Evolutionary conservation across 2,329 filamentous ascomycete species (phyloP).

Genomic region (Paecilomyces dactylethromorphus): DNA sequence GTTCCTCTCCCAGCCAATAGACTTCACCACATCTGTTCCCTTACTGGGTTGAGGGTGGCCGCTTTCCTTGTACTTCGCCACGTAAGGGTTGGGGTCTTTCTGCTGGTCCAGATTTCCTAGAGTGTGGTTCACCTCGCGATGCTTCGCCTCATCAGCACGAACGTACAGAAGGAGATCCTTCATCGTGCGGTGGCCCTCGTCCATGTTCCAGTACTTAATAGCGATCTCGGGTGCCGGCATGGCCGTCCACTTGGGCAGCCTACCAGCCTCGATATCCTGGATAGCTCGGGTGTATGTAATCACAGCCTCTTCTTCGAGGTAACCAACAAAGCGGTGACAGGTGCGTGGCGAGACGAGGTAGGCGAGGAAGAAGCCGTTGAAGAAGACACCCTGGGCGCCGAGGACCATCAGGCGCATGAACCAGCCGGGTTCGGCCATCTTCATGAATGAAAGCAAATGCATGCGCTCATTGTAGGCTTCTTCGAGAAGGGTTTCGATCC

Average conservation of each 20-base stretch:
- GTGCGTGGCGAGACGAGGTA: slow-evolving; percentile 83
- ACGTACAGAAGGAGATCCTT: slow-evolving; percentile 82
- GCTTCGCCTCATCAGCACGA: slow-evolving; percentile 80
- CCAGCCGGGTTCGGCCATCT: slow-evolving; percentile 75
- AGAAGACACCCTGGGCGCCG: slow-evolving; percentile 90
- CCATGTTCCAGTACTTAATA: slow-evolving; percentile 89
- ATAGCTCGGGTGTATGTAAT: slow-evolving; percentile 90
- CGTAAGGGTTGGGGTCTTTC: slow-evolving; percentile 87
- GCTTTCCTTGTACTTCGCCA: slow-evolving; percentile 69
- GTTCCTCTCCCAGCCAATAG: slow-evolving; percentile 72
- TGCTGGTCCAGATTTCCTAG: slow-evolving; percentile 79
- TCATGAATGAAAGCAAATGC: slow-evolving; percentile 88
- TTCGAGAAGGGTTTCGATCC: slow-evolving; percentile 88
- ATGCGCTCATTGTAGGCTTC: slow-evolving; percentile 92
- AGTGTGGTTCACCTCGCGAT: slow-evolving; percentile 94
- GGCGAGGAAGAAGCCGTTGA: slow-evolving; percentile 84
- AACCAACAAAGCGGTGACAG: slow-evolving; percentile 92
- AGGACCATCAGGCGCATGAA: slow-evolving; percentile 93
- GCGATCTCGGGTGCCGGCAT: slow-evolving; percentile 83
- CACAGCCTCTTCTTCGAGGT: slow-evolving; percentile 94
- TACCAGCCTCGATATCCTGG: slow-evolving; percentile 77
- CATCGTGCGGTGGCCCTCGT: slow-evolving; percentile 75
- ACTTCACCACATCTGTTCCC: slow-evolving; percentile 57
- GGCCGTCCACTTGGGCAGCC: slow-evolving; percentile 72
- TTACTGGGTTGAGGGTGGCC: slow-evolving; percentile 63